phyloP scores from a whole-genome alignment of 2,329 filamentous ascomycete species.

The Ascochyta clinopodiicola region DNA sequence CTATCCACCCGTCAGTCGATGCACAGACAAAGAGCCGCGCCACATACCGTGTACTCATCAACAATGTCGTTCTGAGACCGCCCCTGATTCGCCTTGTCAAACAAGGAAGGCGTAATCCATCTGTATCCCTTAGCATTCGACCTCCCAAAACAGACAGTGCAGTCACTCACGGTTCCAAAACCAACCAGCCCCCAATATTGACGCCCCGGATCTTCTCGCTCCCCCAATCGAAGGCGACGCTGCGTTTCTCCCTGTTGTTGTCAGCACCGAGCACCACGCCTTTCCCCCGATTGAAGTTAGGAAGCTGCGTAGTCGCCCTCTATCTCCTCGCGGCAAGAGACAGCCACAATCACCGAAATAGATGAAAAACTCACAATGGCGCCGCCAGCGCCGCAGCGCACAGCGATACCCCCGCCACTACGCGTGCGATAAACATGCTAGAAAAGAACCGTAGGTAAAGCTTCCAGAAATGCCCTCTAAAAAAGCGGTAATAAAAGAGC shows the following conservation, averaged over 20 bases:
- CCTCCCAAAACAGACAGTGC: no score
- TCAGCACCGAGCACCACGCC: constrained; percentile 17
- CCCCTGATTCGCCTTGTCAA: constrained; percentile 44
- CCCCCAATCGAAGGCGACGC: constrained; percentile 57
- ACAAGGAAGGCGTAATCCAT: constrained; percentile 67
- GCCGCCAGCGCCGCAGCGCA: constrained; percentile 33
- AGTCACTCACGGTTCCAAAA: constrained; percentile 52
- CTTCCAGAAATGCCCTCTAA: no score
- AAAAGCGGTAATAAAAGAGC: background rate
- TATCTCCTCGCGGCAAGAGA: background rate
- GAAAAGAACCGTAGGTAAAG: constrained; percentile 13
- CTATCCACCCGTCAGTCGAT: background rate
- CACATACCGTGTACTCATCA: constrained; percentile 56
- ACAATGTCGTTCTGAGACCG: constrained; percentile 47
- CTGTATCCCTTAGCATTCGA: constrained; percentile 18
- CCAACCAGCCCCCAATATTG: constrained; percentile 60
- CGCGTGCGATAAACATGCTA: constrained; percentile 37
- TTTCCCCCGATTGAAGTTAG: background rate
- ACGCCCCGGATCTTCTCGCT: constrained; percentile 57
- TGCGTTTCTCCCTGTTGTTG: constrained; percentile 38
- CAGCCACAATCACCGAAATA: background rate
- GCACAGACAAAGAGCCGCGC: background rate
- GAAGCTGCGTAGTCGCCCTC: background rate
- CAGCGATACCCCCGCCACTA: constrained; percentile 31
- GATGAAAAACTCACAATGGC: constrained; percentile 38